phyloP scores from a whole-genome alignment of 805 yeast species.

The Dipodascopsis uninucleata region DNA sequence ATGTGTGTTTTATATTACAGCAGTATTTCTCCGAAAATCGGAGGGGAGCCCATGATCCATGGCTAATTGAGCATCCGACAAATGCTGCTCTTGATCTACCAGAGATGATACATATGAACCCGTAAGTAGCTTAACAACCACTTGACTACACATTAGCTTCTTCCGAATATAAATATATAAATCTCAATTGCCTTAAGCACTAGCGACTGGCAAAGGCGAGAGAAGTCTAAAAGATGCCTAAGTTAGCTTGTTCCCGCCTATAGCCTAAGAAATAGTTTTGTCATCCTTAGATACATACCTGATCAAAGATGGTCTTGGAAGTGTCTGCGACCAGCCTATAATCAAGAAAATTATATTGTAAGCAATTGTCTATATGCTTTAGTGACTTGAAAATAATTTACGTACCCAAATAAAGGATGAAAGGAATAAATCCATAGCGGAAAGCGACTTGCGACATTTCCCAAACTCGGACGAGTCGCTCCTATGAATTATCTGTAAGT shows the following conservation, averaged over 20 bases:
- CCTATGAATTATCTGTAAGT: constrained; percentile 50
- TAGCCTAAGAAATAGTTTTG: neutral
- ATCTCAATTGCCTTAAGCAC: too few relatives aligned
- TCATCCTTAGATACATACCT: constrained; percentile 35
- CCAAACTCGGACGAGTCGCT: constrained; percentile 78
- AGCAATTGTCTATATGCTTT: neutral
- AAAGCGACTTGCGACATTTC: constrained; percentile 81
- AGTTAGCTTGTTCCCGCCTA: neutral
- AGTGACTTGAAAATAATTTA: neutral
- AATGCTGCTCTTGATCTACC: too few relatives aligned
- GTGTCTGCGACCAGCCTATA: constrained; percentile 64
- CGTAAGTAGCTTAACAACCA: too few relatives aligned
- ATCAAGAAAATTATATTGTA: neutral
- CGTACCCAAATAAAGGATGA: constrained; percentile 74
- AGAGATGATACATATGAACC: too few relatives aligned
- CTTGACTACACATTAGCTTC: neutral
- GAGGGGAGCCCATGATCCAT: too few relatives aligned
- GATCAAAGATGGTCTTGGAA: constrained; percentile 79
- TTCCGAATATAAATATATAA: too few relatives aligned
- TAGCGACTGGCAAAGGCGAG: constrained; percentile 30
- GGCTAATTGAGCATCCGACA: too few relatives aligned
- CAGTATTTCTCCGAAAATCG: too few relatives aligned
- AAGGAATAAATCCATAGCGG: constrained; percentile 97
- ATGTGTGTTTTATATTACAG: too few relatives aligned
- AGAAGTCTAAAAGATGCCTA: constrained; percentile 10